phyloP scores from a whole-genome alignment of 2,329 filamentous ascomycete genomes.

The Epichloe coenophiala region DNA sequence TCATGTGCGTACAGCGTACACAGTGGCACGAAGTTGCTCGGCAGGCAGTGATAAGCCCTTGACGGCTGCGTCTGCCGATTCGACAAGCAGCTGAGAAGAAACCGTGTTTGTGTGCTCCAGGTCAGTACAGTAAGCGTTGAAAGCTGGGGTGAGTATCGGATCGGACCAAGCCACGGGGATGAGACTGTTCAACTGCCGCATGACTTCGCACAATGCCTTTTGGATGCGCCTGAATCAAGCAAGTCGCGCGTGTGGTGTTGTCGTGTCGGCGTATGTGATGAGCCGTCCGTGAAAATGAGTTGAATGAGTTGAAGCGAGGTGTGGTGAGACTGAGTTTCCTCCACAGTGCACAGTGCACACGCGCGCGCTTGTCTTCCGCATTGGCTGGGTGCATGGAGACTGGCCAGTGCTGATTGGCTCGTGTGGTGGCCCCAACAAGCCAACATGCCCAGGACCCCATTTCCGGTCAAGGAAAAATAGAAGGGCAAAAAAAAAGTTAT shows the following conservation, averaged over 20 bases:
- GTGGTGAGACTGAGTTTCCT: background rate
- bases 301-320: background rate
- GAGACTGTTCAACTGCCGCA: background rate
- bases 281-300: background rate
- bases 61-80: background rate
- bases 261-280: background rate
- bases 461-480: background rate
- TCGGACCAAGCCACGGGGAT: no score
- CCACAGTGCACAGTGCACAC: no score
- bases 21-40: no score
- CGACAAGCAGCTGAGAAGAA: background rate
- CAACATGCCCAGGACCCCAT: background rate
- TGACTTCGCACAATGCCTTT: background rate
- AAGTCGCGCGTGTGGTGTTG: background rate
- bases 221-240: background rate
- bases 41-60: background rate
- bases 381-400: background rate
- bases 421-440: background rate
- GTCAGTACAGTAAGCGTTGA: no score
- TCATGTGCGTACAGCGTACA: slow-evolving; percentile 10
- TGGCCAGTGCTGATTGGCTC: background rate
- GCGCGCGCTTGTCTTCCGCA: background rate
- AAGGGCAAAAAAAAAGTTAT: background rate
- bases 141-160: no score
- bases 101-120: no score